Base-by-base conservation (phyloP, 73 alveolate genomes). In the Halteria grandinella region DNA sequence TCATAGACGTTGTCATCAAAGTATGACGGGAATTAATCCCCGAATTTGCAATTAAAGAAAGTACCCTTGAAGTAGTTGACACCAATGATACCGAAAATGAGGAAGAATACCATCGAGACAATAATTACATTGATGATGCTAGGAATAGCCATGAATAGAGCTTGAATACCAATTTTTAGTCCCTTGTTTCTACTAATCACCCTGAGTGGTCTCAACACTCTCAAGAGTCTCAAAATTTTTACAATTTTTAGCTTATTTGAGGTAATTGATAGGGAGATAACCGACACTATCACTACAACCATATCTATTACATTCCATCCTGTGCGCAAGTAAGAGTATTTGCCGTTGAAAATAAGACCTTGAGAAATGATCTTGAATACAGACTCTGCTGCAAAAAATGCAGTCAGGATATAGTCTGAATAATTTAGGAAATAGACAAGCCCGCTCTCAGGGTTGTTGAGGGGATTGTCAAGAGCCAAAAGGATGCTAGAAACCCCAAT, bases 141-240 rank as follows among this genome's bases (percentile, higher is more conserved):
- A 10, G 88, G 80, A 4, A 75, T 15, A 34, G 80, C 70, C 78
- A 44, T 57, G 18, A 75, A 3, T 10, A 75, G 49, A 12, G 88
- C 79, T 1, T 69, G 25, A 1, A 59, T 57, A 3, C 62, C 88
- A 1, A 75, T 60, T 77, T 69, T 78, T 58, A 86, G 79, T 24
- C 87, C 87, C 69, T 86, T 51, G 62, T 83, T 86, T 29, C 85
- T 60, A 6, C 89, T 75, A 11, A 86, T 86, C 39, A 86, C 27
- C 24, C 83, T 28, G 0, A 70, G 51, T 12, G 83, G 94, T 43
- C 88, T 71, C 34, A 86, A 32, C 69, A 70, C 87, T 69, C 94
- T 77, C 50, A 71, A 29, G 52, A 28, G 1, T 4, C 84, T 48
- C 6, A 53, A 51, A 3, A 63, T 62, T 55, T 55, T 80, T 34